Evolutionary conservation across 2,329 filamentous ascomycete genomes (phyloP).

Genomic region (Annulohypoxylon truncatum): DNA sequence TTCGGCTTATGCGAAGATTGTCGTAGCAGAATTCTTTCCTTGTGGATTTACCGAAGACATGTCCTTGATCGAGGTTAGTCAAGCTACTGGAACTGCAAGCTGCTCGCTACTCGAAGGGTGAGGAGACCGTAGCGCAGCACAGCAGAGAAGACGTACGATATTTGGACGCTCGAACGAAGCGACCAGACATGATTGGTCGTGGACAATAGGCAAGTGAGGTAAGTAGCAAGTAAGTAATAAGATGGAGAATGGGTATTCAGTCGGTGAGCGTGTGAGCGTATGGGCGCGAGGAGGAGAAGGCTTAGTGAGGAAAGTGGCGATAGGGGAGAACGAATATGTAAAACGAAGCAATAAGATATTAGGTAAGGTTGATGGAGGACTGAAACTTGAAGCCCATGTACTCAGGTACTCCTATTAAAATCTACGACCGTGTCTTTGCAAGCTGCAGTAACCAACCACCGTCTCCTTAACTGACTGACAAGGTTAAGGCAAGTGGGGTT

Average conservation of each 20-base stretch:
- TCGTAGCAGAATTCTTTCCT: slow-evolving; percentile 99
- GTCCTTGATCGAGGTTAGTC: slow-evolving; percentile 69
- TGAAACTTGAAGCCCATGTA: slow-evolving; percentile 31
- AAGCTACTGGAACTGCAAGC: slow-evolving; percentile 42
- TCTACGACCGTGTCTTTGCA: slow-evolving; percentile 13
- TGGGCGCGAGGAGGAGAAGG: slow-evolving; percentile 11
- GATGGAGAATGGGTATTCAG: slow-evolving; percentile 15
- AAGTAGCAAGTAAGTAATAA: slow-evolving; percentile 3
- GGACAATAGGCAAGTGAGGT: slow-evolving; percentile 3
- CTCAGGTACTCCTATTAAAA: slow-evolving; percentile 19
- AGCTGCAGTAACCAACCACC: neutral
- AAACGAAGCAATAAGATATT: slow-evolving; percentile 23
- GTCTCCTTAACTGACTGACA: slow-evolving; percentile 2
- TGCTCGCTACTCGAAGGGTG: slow-evolving; percentile 1
- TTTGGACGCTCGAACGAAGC: slow-evolving; percentile 76
- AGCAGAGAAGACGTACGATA: slow-evolving; percentile 65
- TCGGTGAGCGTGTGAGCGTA: slow-evolving; percentile 11
- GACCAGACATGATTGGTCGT: slow-evolving; percentile 64
- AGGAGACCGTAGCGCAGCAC: slow-evolving; percentile 36
- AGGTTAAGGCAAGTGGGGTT: slow-evolving; percentile 18
- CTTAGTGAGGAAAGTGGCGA: slow-evolving; percentile 17
- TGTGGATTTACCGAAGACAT: slow-evolving; percentile 96
- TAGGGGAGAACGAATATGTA: slow-evolving; percentile 27
- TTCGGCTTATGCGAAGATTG: slow-evolving; percentile 95
- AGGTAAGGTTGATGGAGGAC: slow-evolving; percentile 17